Conservation (phyloP, 192 early-diverging fungal genomes). For the Dissophora globulifera region DNA sequence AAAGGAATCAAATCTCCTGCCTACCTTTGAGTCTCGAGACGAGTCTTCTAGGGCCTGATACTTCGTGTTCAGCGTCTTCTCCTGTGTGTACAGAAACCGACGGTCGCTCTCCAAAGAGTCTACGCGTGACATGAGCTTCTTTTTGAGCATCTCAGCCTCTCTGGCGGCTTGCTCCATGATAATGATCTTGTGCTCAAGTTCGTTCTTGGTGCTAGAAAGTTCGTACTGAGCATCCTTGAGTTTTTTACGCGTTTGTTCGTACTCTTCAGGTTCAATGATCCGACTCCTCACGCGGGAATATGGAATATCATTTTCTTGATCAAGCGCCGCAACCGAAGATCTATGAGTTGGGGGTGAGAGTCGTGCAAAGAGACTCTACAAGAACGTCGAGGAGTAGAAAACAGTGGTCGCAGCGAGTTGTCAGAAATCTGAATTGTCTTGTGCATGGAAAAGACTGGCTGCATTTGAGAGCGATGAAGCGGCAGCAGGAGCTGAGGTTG, state of each 20-base stretch:
- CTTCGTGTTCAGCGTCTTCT: conserved; percentile 50
- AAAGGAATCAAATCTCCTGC: too few relatives aligned
- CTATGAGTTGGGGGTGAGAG: conserved; percentile 6
- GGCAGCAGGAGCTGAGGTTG: too few relatives aligned
- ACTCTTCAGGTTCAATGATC: conserved; percentile 26
- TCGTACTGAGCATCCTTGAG: conserved; percentile 42
- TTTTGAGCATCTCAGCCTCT: conserved; percentile 26
- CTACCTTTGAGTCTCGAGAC: conserved; percentile 23
- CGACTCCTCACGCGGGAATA: conserved; percentile 14
- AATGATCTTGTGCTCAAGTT: conserved; percentile 40
- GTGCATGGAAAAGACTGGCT: too few relatives aligned
- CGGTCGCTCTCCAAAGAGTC: conserved; percentile 71
- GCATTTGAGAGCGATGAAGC: neutral
- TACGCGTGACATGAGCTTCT: conserved; percentile 55
- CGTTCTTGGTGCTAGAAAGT: conserved; percentile 38
- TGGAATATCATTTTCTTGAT: conserved; percentile 29
- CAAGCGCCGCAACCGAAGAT: conserved; percentile 5
- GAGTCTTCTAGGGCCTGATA: conserved; percentile 28
- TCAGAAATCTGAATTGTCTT: too few relatives aligned
- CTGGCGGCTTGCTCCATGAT: conserved; percentile 29
- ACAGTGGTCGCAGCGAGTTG: too few relatives aligned
- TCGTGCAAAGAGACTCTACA: conserved; percentile 14
- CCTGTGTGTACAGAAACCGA: conserved; percentile 65
- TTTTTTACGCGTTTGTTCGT: conserved; percentile 33
- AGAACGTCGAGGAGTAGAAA: too few relatives aligned